Base-by-base conservation (phyloP, 1,284 basidiomycete species). In the Omphalotus olearius region DNA sequence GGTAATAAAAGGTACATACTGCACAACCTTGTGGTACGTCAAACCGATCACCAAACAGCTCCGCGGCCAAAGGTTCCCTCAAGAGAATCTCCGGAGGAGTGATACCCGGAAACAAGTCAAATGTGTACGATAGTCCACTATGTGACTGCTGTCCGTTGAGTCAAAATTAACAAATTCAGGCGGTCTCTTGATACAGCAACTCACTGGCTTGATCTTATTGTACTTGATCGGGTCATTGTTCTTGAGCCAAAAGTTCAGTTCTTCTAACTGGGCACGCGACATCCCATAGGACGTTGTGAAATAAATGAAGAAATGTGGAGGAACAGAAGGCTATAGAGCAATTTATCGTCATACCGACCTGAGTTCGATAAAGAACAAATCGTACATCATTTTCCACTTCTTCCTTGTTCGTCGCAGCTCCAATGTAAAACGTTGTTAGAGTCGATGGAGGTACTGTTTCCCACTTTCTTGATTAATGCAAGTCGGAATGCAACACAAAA, bases 11-110 rank as follows among this genome's bases (percentile, higher is more conserved):
- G 23, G 7, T 16, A 63, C 75, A 51, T 50, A 90, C 89, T 56
- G 75, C 69, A 58, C 76, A 79, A 23, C 69, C 60, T 0, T 71
- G 70, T 9, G 81, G 67, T 61, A 85, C 88, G 37, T 85, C 86
- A 62, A 93, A 94, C 0, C 91, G 86, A 1, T 88, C 91, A 4
- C 91, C 91, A 59, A 80, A 84, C 1, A 94, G 61, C 59, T 93
- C 89, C 1, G 76, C 83, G 4, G 90, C 72, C 14, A 91, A 62
- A 0, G 91, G 91, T 16, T 69, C 68, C 6, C 71, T 67, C 23
- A 93, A 70, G 49, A 93, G 65, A 1, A 83, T 66, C 0, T 69
- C 64, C 1, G 91, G 91, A 2, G 70, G 66, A 0, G 66, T 58
- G n/a, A 87, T 66, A 0, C 74, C 72, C 14, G 61, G 57, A 6